These are phyloP conservation scores for Backusella circina DNA, from an alignment of 192 early-diverging fungal genomes.

Conservation along the genomic window DNA sequence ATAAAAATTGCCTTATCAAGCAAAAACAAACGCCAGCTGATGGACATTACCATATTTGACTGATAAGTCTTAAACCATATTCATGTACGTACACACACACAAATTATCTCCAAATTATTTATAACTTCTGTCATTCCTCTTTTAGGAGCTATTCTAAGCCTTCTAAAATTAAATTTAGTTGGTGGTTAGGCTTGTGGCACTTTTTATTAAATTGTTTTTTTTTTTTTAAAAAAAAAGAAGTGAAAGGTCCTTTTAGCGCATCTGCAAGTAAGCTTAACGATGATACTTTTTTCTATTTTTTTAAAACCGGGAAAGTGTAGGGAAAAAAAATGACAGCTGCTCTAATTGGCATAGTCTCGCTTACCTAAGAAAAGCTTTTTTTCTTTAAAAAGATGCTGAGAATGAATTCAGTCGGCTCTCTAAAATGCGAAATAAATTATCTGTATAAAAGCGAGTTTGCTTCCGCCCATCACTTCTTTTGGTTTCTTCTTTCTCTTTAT, in stretches of 20 bases:
- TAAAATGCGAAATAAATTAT: neutral
- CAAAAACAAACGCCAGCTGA: neutral
- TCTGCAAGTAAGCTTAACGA: neutral
- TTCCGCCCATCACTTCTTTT: neutral
- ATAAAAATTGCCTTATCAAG: neutral
- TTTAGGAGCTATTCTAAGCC: neutral
- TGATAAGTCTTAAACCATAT: neutral
- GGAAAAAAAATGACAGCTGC: neutral
- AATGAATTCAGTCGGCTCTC: neutral
- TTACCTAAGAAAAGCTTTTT: constrained; percentile 1
- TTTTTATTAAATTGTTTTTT: neutral
- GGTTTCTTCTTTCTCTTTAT: neutral
- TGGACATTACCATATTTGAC: neutral
- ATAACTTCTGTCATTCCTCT: neutral
- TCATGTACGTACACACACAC: neutral
- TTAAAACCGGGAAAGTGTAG: neutral
- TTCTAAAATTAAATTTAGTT: neutral
- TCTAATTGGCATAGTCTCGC: constrained; percentile 2
- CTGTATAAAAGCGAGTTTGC: neutral
- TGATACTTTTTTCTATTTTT: neutral
- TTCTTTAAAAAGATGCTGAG: neutral
- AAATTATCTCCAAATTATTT: neutral
- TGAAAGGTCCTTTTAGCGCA: neutral
- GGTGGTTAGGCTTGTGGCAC: neutral
- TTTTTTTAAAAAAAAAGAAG: neutral